Evolutionary conservation across 2,329 filamentous ascomycete species (phyloP), one percentile per base, ranked within the genome.

Genomic region (Aciculosporium take): DNA sequence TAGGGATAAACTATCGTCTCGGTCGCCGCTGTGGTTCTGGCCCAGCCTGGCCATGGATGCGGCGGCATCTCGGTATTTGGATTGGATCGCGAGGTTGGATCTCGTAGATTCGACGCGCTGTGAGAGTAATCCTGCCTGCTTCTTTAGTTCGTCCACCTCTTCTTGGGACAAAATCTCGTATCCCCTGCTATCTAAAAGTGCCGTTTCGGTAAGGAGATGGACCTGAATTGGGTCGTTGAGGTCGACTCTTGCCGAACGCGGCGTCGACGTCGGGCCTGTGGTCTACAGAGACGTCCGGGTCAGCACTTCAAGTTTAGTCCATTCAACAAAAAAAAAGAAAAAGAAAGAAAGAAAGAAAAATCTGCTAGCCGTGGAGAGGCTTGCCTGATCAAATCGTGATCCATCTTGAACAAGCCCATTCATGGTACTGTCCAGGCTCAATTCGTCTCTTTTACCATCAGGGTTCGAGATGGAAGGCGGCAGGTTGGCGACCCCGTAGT

Each of bases 21-120:
- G n/a, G n/a, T n/a, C 33, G 21, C n/a, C 33, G 17, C 13, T 59
- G 9, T 55, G 40, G 9, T 53, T 56, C 8, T 32, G 41, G 25
- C 71, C 69, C 24, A 98, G 68, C 52, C 82, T 80, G 44, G 81
- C 80, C 62, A 98, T 79, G 31, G 87, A 94, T 48, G 81, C 75
- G 9, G 91, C 86, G 1, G 91, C 91, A 69, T 96, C 89, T 52
- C 87, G 83, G 53, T 95, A 86, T 65, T 96, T 98, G 41, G 79
- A 83, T 60, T 98, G 91, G 35, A 96, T 78, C 25, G 80, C 79
- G 29, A 98, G 71, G 61, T 89, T 94, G 45, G 85, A 76, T 49
- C 81, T 78, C 17, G 85, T 79, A 29, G 84, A 80, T 47, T 89
- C 84, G 49, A 94, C 79, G n/a, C 85, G 81, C 54, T 79, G 75